Evolutionary conservation across 495 filamentous ascomycete genomes (phyloP).

Genomic region (Neurospora pannonica): DNA sequence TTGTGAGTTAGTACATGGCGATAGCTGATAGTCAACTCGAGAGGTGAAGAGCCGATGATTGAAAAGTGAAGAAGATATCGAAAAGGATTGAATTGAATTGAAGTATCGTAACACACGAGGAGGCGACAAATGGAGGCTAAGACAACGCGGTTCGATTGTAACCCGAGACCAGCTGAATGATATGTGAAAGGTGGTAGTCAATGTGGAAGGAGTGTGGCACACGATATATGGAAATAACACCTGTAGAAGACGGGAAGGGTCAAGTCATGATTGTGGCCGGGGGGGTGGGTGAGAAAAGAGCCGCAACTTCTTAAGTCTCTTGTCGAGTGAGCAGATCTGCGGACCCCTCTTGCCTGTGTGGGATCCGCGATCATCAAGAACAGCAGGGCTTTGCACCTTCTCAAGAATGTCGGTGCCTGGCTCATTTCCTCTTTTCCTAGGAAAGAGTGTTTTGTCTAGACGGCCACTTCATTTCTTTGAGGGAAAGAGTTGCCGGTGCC

Average conservation of each 20-base stretch:
- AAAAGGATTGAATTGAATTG: neutral
- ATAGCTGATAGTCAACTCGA: neutral
- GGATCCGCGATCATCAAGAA: neutral
- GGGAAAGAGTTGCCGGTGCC: neutral
- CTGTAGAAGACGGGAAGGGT: neutral
- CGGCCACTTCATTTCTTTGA: neutral
- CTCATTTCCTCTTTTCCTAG: neutral
- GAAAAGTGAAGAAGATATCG: neutral
- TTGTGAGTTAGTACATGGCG: neutral
- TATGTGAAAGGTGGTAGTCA: neutral
- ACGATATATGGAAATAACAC: neutral
- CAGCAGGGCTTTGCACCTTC: neutral
- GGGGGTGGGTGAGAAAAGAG: neutral
- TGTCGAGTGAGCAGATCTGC: neutral
- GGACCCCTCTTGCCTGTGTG: neutral
- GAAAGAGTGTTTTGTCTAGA: neutral
- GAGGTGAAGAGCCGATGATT: neutral
- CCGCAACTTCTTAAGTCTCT: neutral
- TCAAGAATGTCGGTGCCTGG: neutral
- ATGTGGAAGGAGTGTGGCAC: neutral
- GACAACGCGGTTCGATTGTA: neutral
- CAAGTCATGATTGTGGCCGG: neutral
- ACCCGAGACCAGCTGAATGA: neutral
- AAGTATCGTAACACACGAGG: neutral
- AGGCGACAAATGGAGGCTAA: neutral